Conservation (phyloP, 73 alveolate species). For the Paramecium sonneborni region DNA sequence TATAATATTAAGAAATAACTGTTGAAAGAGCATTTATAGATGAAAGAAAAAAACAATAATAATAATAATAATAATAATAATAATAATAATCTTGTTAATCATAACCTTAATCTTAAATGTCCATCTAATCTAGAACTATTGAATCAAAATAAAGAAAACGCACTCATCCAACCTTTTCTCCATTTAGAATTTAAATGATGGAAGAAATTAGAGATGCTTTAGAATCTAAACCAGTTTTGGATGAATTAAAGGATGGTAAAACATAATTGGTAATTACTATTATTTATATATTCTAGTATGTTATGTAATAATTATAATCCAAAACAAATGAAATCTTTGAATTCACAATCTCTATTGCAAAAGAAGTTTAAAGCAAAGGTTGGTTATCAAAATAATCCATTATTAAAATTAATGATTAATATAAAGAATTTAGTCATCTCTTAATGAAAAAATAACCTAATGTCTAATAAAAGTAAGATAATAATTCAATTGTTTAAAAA, state of each 20-base stretch:
- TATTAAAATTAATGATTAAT: neutral
- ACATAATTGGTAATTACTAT: neutral
- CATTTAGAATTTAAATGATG: conserved; percentile 7
- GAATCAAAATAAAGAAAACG: neutral
- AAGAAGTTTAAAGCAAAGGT: neutral
- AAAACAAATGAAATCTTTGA: neutral
- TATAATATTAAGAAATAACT: neutral
- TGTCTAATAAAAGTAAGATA: neutral
- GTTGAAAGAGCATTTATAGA: conserved; percentile 11
- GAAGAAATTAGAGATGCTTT: conserved; percentile 30
- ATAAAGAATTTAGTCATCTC: conserved; percentile 15
- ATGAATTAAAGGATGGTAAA: neutral
- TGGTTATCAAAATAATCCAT: conserved; percentile 5
- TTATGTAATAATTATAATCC: neutral
- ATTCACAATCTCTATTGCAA: neutral
- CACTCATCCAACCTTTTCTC: conserved; percentile 19
- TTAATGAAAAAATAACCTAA: conserved; percentile 22
- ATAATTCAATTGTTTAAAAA: neutral
- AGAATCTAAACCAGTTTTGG: neutral
- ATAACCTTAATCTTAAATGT: neutral
- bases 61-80: no score
- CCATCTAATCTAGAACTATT: neutral
- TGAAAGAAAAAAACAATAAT: neutral
- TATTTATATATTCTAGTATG: neutral
- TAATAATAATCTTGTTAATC: neutral